These are phyloP conservation scores for Tuber indicum DNA, from an alignment of 495 filamentous ascomycete genomes.

Conservation along the genomic window DNA sequence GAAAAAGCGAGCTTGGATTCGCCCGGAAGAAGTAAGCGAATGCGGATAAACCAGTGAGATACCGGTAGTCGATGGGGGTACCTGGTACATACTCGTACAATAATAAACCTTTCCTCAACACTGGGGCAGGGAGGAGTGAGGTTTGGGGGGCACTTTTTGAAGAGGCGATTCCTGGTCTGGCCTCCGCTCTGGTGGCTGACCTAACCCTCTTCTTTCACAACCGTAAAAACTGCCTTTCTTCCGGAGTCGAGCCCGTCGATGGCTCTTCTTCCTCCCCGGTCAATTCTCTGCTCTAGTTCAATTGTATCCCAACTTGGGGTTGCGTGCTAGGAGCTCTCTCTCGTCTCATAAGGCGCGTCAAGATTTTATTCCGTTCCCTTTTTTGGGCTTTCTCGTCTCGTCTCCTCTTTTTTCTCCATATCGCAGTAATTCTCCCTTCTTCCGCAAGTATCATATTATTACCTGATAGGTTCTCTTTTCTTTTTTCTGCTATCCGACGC, in stretches of 20 bases:
- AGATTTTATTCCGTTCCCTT: background rate
- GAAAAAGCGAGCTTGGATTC: background rate
- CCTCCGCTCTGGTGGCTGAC: background rate
- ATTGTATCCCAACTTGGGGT: background rate
- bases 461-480: background rate
- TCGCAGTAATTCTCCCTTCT: background rate
- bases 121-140: background rate
- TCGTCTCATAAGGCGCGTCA: constrained; percentile 1
- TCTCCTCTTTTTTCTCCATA: background rate
- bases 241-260: background rate
- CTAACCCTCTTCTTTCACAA: background rate
- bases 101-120: background rate
- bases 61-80: background rate
- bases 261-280: background rate
- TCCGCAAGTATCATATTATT: background rate
- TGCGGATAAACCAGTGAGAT: constrained; percentile 1
- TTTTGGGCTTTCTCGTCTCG: background rate
- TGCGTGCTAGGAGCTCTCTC: background rate
- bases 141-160: background rate
- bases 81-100: background rate
- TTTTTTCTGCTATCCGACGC: background rate
- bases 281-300: background rate
- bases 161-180: background rate
- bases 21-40: background rate
- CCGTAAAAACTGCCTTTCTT: background rate